phyloP scores from a whole-genome alignment of 192 early-diverging fungal genomes.

The Coemansia sp. region DNA sequence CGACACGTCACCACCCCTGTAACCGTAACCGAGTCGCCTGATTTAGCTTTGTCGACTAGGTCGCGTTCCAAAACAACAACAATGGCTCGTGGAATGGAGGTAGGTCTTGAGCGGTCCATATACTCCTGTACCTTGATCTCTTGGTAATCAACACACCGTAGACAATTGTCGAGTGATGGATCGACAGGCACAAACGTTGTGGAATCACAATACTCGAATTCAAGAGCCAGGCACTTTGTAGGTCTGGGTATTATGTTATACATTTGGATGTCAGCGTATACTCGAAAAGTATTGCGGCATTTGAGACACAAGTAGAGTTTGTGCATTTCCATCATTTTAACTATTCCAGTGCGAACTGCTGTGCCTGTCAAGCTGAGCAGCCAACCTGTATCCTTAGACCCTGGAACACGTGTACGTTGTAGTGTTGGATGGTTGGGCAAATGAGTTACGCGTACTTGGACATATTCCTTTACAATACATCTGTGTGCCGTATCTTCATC shows the following conservation, averaged over 20 bases:
- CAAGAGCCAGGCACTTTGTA: constrained; percentile 16
- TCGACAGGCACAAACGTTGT: constrained; percentile 23
- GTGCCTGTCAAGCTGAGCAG: constrained; percentile 65
- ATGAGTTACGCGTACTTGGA: constrained; percentile 12
- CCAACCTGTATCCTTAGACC: constrained; percentile 59
- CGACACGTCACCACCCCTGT: constrained; percentile 73
- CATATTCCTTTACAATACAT: constrained; percentile 5
- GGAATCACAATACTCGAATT: constrained; percentile 1
- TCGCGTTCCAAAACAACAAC: constrained; percentile 61
- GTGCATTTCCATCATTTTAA: constrained; percentile 68
- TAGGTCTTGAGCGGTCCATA: constrained; percentile 61
- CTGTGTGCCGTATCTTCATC: not conserved
- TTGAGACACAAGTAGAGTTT: constrained; percentile 56
- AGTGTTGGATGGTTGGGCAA: constrained; percentile 37
- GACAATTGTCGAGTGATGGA: constrained; percentile 23
- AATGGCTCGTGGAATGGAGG: constrained; percentile 64
- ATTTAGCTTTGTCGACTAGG: constrained; percentile 61
- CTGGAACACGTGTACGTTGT: constrained; percentile 56
- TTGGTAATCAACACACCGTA: constrained; percentile 70
- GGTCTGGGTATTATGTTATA: constrained; percentile 62
- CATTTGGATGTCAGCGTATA: constrained; percentile 65
- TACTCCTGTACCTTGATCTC: constrained; percentile 79
- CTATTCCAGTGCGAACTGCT: constrained; percentile 64
- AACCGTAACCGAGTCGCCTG: constrained; percentile 91
- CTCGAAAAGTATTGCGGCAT: constrained; percentile 60